Evolutionary conservation across 352 stramenopile species (phyloP), one percentile per base, ranked within the genome.

Genomic region (Globisporangium solare): DNA sequence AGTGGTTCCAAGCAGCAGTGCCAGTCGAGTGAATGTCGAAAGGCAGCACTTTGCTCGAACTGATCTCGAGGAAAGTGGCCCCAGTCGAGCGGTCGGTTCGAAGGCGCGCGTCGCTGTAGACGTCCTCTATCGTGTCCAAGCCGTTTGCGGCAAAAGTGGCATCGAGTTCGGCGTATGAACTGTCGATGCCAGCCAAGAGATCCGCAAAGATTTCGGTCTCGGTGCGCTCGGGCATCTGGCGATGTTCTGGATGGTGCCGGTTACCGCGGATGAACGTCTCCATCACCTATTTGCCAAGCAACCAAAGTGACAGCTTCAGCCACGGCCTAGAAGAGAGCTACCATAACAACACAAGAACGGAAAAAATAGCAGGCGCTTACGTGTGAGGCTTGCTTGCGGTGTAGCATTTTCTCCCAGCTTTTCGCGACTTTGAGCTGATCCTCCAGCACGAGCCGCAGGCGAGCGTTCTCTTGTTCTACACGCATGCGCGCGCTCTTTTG

Each of bases 361-460:
- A 15, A n/a, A n/a, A 43, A 6, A 43, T 2, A 42, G 37, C 35
- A 40, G 35, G 13, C 10, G 39, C 39, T n/a, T 35, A 43, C 39
- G 13, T 43, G 12, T 43, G 13, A 18, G 13, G 39, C 13, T n/a
- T 43, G 39, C 17, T 42, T 76, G 70, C 37, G 55, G 64, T 21
- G 27, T 6, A 75, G 61, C 40, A 73, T 60, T 48, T 70, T 62
- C 45, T 73, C 64, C 61, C 72, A 65, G 47, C 61, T 75, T 54
- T 73, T 72, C 42, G 68, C 68, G 40, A 75, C 66, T 40, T 73
- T 72, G 43, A 75, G 62, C 64, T 75, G 68, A 6, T 65, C 64
- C 41, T 75, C 68, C 2, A 75, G 56, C 22, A 75, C 57, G 39
- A 66, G 58, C 41, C 70, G 72, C 13, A 75, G 43, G 2, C 68